Conservation (phyloP, 257 asterid genomes). For the Echites panduratus region DNA sequence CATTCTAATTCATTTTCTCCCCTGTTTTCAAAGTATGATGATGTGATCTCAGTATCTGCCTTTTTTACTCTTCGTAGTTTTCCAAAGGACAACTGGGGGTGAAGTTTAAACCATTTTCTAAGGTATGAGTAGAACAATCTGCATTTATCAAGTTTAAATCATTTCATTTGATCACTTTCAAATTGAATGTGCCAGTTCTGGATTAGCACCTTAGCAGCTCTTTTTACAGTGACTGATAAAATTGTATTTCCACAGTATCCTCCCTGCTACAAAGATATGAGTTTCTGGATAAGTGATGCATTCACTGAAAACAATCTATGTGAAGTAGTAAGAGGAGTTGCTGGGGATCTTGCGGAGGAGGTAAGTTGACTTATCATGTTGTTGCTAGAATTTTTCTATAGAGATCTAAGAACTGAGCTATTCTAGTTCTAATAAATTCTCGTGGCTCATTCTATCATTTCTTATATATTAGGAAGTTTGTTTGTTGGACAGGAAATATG, state of each 20-base stretch:
- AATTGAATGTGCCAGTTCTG: background rate
- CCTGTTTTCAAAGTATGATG: conserved; percentile 1
- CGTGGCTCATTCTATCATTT: too few relatives aligned
- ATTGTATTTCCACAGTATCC: conserved; percentile 56
- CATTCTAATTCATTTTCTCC: conserved; percentile 2
- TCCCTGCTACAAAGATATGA: conserved; percentile 89
- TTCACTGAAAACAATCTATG: conserved; percentile 87
- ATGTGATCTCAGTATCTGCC: background rate
- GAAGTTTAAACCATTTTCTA: conserved; percentile 84
- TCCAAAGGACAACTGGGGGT: conserved; percentile 73
- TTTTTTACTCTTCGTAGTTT: conserved; percentile 39
- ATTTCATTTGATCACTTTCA: background rate
- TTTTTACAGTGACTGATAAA: background rate
- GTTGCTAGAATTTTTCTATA: background rate
- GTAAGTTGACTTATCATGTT: conserved; percentile 26
- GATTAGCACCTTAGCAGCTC: background rate
- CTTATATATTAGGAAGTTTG: too few relatives aligned
- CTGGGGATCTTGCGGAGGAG: conserved; percentile 94
- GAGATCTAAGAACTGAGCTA: background rate
- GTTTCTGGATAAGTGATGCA: conserved; percentile 83
- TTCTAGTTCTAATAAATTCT: background rate
- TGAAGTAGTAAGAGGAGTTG: conserved; percentile 78
- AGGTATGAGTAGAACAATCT: conserved; percentile 39
- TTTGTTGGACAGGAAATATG: too few relatives aligned
- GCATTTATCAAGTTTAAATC: background rate